Evolutionary conservation across 331 rosid species (phyloP).

Genomic region (Saraca asoca): DNA sequence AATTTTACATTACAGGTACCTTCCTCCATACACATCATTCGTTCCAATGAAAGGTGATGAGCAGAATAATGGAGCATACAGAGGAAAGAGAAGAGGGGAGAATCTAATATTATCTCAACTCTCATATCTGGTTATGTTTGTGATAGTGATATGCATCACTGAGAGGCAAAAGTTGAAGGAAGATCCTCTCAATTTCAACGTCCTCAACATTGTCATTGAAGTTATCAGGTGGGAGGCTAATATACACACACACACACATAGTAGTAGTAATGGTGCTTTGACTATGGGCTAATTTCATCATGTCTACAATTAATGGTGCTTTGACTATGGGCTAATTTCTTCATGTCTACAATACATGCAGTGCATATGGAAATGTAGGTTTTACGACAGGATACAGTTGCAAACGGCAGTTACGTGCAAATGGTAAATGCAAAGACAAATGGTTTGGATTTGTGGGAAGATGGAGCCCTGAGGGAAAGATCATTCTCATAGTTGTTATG

Average conservation of each 20-base stretch:
- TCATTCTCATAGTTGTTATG: conserved; percentile 46
- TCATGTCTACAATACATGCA: conserved; percentile 11
- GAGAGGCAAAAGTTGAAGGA: conserved; percentile 50
- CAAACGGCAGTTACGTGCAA: conserved; percentile 34
- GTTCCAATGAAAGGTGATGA: conserved; percentile 35
- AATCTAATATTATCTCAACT: conserved; percentile 51
- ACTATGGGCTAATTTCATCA: no score
- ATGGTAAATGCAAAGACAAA: conserved; percentile 37
- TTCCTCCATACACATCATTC: conserved; percentile 60
- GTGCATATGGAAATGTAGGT: conserved; percentile 59
- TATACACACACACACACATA: no score
- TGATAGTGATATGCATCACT: conserved; percentile 47
- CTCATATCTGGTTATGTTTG: conserved; percentile 43
- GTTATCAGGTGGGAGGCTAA: conserved; percentile 66
- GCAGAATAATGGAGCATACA: neutral
- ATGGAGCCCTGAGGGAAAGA: conserved; percentile 49
- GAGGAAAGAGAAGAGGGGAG: conserved; percentile 26
- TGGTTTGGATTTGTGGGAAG: conserved; percentile 49
- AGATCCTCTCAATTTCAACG: conserved; percentile 58
- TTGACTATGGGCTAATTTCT: no score
- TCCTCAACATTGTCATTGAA: conserved; percentile 49
- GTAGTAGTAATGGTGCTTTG: no score
- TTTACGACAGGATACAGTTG: conserved; percentile 54
- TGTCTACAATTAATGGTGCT: no score
- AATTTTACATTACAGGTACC: conserved; percentile 52